A percentile compares a stretch with the other conserved stretches of the same genome.
Evolutionary conservation across 805 yeast genomes (phyloP).

Genomic region (Saccharomycopsis guyanensis): DNA sequence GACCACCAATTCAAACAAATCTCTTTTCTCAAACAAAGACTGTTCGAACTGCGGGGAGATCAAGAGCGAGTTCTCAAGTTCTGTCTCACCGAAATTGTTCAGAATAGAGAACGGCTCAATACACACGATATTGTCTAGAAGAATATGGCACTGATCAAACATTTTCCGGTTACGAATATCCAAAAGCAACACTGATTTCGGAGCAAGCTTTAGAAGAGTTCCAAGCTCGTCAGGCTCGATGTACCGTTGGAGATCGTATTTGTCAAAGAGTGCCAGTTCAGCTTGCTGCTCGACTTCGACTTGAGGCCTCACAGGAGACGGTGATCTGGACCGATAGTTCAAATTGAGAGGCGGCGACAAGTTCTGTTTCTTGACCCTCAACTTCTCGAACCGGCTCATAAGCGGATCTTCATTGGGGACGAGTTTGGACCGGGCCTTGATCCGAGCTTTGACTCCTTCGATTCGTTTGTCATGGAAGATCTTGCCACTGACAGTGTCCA

Average conservation of each 20-base stretch:
- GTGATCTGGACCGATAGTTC: conserved; percentile 17
- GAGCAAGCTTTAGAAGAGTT: conserved; percentile 22
- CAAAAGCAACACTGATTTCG: conserved; percentile 44
- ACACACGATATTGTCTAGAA: conserved; percentile 51
- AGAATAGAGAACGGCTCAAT: conserved; percentile 65
- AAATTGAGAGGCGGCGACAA: conserved; percentile 12
- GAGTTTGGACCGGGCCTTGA: conserved; percentile 1
- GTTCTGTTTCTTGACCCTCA: background rate
- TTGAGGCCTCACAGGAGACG: conserved; percentile 13
- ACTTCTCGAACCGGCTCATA: background rate
- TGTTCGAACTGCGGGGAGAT: conserved; percentile 52
- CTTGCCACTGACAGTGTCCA: background rate
- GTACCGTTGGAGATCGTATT: background rate
- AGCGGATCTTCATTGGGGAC: background rate
- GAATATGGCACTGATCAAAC: conserved; percentile 58
- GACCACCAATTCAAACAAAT: conserved; percentile 54
- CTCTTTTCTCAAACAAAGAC: conserved; percentile 43
- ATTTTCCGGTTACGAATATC: conserved; percentile 62
- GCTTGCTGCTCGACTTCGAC: background rate
- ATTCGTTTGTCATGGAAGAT: conserved; percentile 1
- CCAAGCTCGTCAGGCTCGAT: conserved; percentile 9
- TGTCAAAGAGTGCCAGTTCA: background rate
- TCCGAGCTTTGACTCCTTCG: background rate
- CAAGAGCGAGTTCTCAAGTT: conserved; percentile 55
- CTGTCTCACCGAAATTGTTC: conserved; percentile 47